A percentile compares a stretch with the other conserved stretches of the same genome.
Evolutionary conservation across 192 early-diverging fungal genomes (phyloP).

Genomic region (Coemansia sp.): DNA sequence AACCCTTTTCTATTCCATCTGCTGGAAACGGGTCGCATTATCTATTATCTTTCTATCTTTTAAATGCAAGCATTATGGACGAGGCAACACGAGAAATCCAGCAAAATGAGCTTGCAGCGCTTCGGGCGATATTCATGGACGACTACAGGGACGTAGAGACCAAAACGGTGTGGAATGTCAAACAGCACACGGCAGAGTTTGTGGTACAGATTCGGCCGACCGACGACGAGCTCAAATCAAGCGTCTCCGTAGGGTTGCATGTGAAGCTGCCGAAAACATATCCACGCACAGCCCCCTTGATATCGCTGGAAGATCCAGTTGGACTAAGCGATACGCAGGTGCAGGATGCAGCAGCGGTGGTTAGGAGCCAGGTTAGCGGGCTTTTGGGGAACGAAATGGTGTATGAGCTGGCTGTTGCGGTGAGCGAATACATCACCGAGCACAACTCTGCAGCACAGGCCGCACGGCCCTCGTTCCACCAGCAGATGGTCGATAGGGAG

Average conservation of each 20-base stretch:
- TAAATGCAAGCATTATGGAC: slow-evolving; percentile 43
- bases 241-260: slow-evolving; percentile 34
- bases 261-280: slow-evolving; percentile 66
- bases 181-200: slow-evolving; percentile 40
- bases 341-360: slow-evolving; percentile 41
- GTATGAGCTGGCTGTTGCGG: slow-evolving; percentile 60
- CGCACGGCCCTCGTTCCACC: slow-evolving; percentile 42
- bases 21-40: not conserved
- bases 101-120: slow-evolving; percentile 70
- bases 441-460: slow-evolving; percentile 60
- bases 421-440: slow-evolving; percentile 62
- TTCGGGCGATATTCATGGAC: slow-evolving; percentile 61
- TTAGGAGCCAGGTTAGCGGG: slow-evolving; percentile 38
- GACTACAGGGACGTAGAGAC: slow-evolving; percentile 45
- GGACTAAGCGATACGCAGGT: slow-evolving; percentile 59
- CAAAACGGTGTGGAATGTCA: slow-evolving; percentile 51
- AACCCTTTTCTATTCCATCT: not conserved
- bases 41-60: not conserved
- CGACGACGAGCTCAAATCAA: slow-evolving; percentile 27
- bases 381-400: slow-evolving; percentile 67
- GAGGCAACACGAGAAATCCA: slow-evolving; percentile 57
- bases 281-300: slow-evolving; percentile 62
- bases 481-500: slow-evolving; percentile 52
- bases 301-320: slow-evolving; percentile 53
- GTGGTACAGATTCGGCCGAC: slow-evolving; percentile 30